A percentile compares a stretch with the other conserved stretches of the same genome.
Conservation (phyloP, 2,329 filamentous ascomycete genomes). For the Coniochaeta sp. region DNA sequence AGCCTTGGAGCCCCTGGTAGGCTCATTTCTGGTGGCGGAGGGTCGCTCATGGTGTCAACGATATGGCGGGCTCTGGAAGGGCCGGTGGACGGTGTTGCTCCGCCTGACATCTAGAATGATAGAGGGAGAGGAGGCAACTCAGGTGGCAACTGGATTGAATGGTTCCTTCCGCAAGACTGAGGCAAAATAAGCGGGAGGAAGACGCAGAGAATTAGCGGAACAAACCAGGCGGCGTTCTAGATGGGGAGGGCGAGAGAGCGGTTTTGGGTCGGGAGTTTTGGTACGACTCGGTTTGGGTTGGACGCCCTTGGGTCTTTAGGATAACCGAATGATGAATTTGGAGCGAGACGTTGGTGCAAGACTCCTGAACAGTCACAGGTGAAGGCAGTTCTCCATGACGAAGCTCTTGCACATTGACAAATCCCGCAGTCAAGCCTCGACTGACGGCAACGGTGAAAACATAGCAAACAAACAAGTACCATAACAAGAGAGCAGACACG, state of each 20-base stretch:
- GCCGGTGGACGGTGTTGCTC: background rate
- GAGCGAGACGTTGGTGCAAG: background rate
- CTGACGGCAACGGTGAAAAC: background rate
- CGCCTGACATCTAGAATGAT: background rate
- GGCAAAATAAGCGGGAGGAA: background rate
- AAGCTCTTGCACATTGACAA: background rate
- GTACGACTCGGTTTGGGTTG: background rate
- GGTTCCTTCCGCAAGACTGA: background rate
- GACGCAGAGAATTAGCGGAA: background rate
- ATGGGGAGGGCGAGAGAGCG: background rate
- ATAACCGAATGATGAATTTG: background rate
- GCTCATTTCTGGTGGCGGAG: background rate
- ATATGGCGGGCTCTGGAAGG: background rate
- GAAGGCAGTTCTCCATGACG: background rate
- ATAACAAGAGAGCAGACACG: background rate
- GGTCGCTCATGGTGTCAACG: slow-evolving; percentile 1
- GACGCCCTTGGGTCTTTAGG: background rate
- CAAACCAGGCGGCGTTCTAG: background rate
- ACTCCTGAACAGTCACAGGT: background rate
- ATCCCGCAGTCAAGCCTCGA: background rate
- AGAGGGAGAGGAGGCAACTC: background rate
- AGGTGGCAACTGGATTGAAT: background rate
- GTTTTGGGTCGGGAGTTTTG: background rate
- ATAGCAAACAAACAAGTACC: background rate
- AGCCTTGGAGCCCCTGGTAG: background rate